Base-by-base conservation (phyloP, 768 basidiomycete species). In the Macrolepiota albuminosa region DNA sequence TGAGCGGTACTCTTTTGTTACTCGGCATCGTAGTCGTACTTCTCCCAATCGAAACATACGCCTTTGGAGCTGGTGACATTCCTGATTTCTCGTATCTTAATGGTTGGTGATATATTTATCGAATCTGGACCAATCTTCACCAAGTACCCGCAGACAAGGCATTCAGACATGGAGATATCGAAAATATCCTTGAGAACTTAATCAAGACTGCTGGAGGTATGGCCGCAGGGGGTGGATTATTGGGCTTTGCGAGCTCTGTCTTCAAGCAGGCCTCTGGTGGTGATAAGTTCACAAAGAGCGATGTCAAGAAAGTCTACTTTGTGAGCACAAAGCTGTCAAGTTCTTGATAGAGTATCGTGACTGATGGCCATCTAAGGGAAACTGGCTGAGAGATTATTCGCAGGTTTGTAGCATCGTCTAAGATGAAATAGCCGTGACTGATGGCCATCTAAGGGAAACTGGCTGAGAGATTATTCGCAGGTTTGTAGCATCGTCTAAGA, bases 111-210 rank as follows among this genome's bases (percentile, higher is more conserved):
- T 49, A 45, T 34, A 47, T 29, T 46, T 34, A 33, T 16, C 11
- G 5, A n/a, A 42, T 26, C 36, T 40, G 18, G 34, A 54, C 40
- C 18, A 46, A 31, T 58, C 21, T 47, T 59, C 42, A 51, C 61
- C 34, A 63, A 37, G 40, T 26, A 24, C 39, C 39, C 11, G 29
- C 64, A 83, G 84, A 84, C 70, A 89, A 87, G 70, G 88, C 88
- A 0, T 91, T 86, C 71, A 77, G 87, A 54, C 88, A 89, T 76
- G 87, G 88, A 14, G 89, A 91, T 67, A 89, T 89, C 52, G 88
- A 89, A 73, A 82, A 83, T 66, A 78, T 87, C 62, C 79, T 89
- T 31, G 78, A 80, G 39, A 78, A 76, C n/a, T 72, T 87, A 6
- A 78, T 79, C 54, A 88, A 88, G 68, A 75, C 77, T 42, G 82